Conservation (phyloP, 345 rosid genomes). For the Eucalyptus curtisii region DNA sequence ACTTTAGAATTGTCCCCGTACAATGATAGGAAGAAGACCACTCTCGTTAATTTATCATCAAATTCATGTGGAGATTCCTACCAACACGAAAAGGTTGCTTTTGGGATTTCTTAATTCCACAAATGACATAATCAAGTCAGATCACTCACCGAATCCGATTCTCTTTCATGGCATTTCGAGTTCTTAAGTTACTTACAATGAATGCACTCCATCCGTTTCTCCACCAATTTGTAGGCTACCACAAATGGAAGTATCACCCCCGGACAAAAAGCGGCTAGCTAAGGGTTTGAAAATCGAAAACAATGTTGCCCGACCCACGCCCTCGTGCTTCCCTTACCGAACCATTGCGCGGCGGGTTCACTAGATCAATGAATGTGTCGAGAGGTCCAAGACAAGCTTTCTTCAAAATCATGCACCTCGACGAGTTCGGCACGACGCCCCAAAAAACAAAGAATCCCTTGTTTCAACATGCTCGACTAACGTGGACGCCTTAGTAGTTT, state of each 20-base stretch:
- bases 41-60: not conserved
- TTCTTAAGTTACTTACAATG: not conserved
- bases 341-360: no score
- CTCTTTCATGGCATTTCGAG: not conserved
- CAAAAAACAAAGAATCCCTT: not conserved
- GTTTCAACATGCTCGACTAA: not conserved
- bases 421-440: rapidly evolving
- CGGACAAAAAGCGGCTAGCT: not conserved
- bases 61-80: not conserved
- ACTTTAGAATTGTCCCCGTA: not conserved
- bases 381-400: not conserved
- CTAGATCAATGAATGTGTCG: not conserved
- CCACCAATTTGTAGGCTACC: not conserved
- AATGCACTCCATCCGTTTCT: not conserved
- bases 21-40: not conserved
- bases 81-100: not conserved
- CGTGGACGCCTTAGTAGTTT: no score
- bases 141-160: not conserved
- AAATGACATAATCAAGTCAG: not conserved
- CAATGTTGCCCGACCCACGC: not conserved
- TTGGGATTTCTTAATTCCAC: not conserved
- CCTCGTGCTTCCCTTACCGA: not conserved
- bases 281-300: not conserved
- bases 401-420: not conserved
- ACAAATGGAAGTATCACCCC: not conserved